A percentile compares a stretch with the other conserved stretches of the same genome.
These are phyloP conservation scores for Immersiporthe knoxdaviesiana DNA, from an alignment of 2,329 filamentous ascomycete species.

Conservation along the genomic window DNA sequence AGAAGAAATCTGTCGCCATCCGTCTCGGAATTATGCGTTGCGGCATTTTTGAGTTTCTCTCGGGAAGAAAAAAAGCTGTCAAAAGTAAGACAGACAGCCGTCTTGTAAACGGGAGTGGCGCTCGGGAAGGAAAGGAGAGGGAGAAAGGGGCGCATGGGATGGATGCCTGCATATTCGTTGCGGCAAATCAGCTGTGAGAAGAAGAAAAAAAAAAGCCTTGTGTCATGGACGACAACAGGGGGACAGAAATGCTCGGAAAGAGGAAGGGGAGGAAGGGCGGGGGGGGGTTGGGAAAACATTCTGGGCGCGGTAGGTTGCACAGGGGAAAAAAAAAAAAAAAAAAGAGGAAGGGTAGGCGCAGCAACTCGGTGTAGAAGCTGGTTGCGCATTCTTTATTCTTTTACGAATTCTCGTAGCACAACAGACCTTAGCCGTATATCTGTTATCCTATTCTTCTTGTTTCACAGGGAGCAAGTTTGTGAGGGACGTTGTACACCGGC, in stretches of 20 bases:
- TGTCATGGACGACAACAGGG: neutral
- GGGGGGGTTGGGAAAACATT: neutral
- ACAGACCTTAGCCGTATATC: neutral
- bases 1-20: neutral
- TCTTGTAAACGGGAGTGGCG: neutral
- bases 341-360: neutral
- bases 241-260: neutral
- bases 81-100: neutral
- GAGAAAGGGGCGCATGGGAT: too few relatives aligned
- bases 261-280: too few relatives aligned
- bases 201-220: too few relatives aligned
- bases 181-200: neutral
- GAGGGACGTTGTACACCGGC: neutral
- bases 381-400: neutral
- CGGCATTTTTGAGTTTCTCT: neutral
- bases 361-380: neutral
- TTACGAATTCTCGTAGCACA: neutral
- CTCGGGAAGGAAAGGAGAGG: neutral
- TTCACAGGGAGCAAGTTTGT: too few relatives aligned
- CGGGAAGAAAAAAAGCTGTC: neutral
- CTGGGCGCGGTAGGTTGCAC: neutral
- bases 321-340: too few relatives aligned
- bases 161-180: constrained; percentile 1
- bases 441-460: neutral
- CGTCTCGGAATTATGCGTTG: neutral